Evolutionary conservation across 139 green algal genomes (phyloP), one percentile per base, ranked within the genome.

Genomic region (Yamagishiella unicocca): DNA sequence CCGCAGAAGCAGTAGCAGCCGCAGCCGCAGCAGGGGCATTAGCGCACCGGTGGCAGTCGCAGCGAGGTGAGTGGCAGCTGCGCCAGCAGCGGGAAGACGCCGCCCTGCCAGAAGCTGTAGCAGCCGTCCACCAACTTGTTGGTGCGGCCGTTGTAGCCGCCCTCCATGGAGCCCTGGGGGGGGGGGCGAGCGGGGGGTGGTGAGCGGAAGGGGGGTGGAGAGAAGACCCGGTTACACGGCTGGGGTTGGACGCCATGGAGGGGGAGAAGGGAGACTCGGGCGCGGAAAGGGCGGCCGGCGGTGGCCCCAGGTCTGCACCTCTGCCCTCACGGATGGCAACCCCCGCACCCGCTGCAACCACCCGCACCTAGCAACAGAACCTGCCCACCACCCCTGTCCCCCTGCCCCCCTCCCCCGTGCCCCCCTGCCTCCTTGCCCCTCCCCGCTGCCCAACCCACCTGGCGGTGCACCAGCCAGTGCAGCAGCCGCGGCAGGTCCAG

Each of bases 61-160:
- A 90, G 58, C 43, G 83, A 45, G 53, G 43, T 40, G 61, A 46
- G 54, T n/a, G 38, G 46, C 66, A 89, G 58, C 24, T 31, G 42
- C 73, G 93, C 79, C 71, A 99, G 89, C 54, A 99, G 72, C 0
- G 93, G 92, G 71, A 99, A 96, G 58, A 96, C 61, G 6, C 87
- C 95, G 0, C 97, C 98, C 94, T 99, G 97, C 97, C 97, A 99
- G 83, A 91, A 90, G 77, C 58, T 97, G 94, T 99, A 99, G 92
- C 98, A 99, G 42, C 97, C 97, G 82, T 99, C 98, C 67, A 99
- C 97, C 50, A 99, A 94, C 93, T 99, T 99, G 93, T 99, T 97
- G n/a, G 97, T 99, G 50, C 98, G 94, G 2, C 98, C 98, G 83
- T 95, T 97, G 90, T 99, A 99, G 14, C 98, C 98, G 12, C 98